Evolutionary conservation across 1,284 basidiomycete species (phyloP), one percentile per base, ranked within the genome.

Genomic region (Xerocomus nothofagi): DNA sequence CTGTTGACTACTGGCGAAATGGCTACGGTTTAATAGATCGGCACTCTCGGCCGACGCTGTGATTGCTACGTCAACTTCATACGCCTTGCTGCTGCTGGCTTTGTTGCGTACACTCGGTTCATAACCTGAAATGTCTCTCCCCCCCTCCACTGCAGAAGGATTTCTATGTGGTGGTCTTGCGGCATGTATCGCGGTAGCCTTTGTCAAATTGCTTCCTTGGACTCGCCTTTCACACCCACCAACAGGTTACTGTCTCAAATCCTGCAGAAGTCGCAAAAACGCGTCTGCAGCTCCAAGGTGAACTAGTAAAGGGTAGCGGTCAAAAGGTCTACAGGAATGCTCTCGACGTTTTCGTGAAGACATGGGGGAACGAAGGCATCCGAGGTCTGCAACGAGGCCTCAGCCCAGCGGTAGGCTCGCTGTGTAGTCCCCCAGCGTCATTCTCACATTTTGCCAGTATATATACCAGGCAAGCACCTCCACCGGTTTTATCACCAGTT

Each of bases 221-320:
- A 9, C 39, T 31, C 49, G 47, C 40, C 33, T 38, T 49, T 56
- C 46, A 47, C 37, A 26, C 30, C 15, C 9, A 15, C 20, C 23
- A 8, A 20, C 57, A 91, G 88, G 88, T 91, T 39, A 91, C 88
- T 10, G 73, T 91, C 50, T 90, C 88, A 6, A 91, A 91, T 60
- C 87, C 88, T 46, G 88, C 91, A 10, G 94, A 97, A 65, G 93
- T 97, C 27, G 89, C 91, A 50, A 98, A 98, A 72, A 98, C 94
- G 30, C 86, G 95, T 51, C 72, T 98, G 47, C 94, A 98, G 67
- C 79, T 98, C 20, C 93, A 98, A 68, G 95, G 94, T 20, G 94
- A 98, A 71, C 81, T 98, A 14, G 81, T 88, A 32, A 91, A 87
- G 65, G 77, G 73, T 15, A 85, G 87, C 12, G 81, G 79, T 8